phyloP scores from a whole-genome alignment of 192 early-diverging fungal genomes.

The Borealophlyctis nickersoniae region DNA sequence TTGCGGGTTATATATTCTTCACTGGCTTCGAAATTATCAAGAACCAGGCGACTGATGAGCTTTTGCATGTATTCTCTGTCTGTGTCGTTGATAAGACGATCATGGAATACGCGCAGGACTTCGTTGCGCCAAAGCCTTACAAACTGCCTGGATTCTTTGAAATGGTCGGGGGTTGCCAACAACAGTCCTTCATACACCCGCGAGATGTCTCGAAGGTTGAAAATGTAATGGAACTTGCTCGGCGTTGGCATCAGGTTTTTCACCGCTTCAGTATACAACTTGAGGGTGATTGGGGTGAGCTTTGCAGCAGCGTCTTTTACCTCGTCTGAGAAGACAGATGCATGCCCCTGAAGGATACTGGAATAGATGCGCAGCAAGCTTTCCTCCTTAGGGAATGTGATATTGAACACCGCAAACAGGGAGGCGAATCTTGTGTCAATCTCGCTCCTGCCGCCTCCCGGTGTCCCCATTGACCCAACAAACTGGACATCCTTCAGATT shows the following conservation, averaged over 20 bases:
- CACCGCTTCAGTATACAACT: conserved; percentile 50
- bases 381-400: conserved; percentile 58
- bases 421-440: conserved; percentile 59
- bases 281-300: conserved; percentile 47
- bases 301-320: conserved; percentile 36
- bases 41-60: conserved; percentile 50
- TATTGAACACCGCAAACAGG: conserved; percentile 58
- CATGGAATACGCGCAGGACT: conserved; percentile 54
- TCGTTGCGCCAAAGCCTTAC: conserved; percentile 58
- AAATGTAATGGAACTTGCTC: conserved; percentile 64
- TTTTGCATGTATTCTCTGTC: conserved; percentile 56
- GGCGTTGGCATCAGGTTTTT: conserved; percentile 60
- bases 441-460: conserved; percentile 60
- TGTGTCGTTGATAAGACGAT: conserved; percentile 51
- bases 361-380: conserved; percentile 52
- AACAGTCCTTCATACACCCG: conserved; percentile 57
- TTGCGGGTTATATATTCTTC: conserved; percentile 53
- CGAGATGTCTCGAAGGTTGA: conserved; percentile 62
- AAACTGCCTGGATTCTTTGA: conserved; percentile 48
- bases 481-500: conserved; percentile 60
- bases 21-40: conserved; percentile 57
- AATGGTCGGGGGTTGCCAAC: conserved; percentile 53
- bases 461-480: conserved; percentile 59
- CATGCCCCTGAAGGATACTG: conserved; percentile 53
- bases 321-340: conserved; percentile 45